A percentile compares a stretch with the other conserved stretches of the same genome.
These are phyloP conservation scores for Globisporangium megalacanthum DNA, from an alignment of 352 stramenopile genomes.

Conservation along the genomic window DNA sequence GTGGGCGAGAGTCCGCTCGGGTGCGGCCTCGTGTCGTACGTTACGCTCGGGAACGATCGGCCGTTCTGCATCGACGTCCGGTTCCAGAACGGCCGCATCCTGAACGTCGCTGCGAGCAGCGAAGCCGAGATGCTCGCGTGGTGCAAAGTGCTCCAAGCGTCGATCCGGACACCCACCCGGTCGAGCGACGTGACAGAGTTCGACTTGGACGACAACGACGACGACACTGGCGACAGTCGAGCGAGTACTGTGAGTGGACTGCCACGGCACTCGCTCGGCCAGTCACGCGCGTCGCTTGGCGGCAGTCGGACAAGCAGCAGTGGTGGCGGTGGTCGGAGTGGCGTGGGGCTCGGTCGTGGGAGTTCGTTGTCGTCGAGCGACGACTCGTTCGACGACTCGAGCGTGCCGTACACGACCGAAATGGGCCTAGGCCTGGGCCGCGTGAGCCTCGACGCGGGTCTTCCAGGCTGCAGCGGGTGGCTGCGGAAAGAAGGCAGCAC, in stretches of 20 bases:
- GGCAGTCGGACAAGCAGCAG: neutral
- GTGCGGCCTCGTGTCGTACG: conserved; percentile 41
- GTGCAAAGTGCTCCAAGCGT: conserved; percentile 47
- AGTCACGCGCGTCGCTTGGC: neutral
- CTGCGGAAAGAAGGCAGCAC: conserved; percentile 77
- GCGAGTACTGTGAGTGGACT: neutral
- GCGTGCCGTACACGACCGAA: conserved; percentile 3
- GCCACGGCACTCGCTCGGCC: neutral
- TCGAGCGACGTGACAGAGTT: conserved; percentile 40
- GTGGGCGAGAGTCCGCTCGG: conserved; percentile 33
- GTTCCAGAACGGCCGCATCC: conserved; percentile 59
- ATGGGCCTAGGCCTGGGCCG: neutral
- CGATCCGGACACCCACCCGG: conserved; percentile 34
- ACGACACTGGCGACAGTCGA: conserved; percentile 14
- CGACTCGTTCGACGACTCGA: conserved; percentile 8
- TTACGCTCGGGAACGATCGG: conserved; percentile 51
- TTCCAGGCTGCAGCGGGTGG: conserved; percentile 59
- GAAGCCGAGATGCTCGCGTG: conserved; percentile 59
- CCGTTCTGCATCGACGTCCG: conserved; percentile 63
- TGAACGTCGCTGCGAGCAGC: conserved; percentile 44
- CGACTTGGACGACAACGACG: conserved; percentile 48
- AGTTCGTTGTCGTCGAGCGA: conserved; percentile 13
- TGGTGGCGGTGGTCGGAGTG: neutral
- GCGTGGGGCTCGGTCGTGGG: neutral
- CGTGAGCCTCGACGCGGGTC: conserved; percentile 9